Base-by-base conservation (phyloP, 306 rosid genomes). In the Trifolium pratense region DNA sequence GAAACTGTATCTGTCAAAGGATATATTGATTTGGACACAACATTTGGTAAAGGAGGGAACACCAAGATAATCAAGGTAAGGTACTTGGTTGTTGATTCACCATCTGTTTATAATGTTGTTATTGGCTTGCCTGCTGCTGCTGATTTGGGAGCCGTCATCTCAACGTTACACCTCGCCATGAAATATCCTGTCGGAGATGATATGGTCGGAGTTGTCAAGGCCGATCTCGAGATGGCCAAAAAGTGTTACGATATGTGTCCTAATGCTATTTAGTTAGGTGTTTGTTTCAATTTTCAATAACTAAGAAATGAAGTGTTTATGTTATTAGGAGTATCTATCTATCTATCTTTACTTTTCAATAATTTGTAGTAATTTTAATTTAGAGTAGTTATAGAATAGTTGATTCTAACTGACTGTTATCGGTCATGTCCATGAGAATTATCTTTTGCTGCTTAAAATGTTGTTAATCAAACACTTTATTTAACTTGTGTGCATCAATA, bases 161-260 rank as follows among this genome's bases (percentile, higher is more conserved):
- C 62, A 6, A 4, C n/a, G 5, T 0, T 29, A 5, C 36, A 11
- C 31, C 62, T 23, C 36, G 25, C 62, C 16, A 12, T 56, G 17
- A 56, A 56, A 25, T 56, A 56, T 29, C 62, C 62, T 14, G 14
- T 12, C 34, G 34, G 34, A 10, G 32, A 56, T 23, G 62, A 9
- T 23, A 56, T 4, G 62, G 62, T 56, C 3, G 40, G 65, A 26
- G 65, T 59, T 3, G 37, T 59, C 39, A 59, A 59, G 12, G 65
- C 65, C 2, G 65, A 59, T 5, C 3, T 59, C 1, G 65, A 59
- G 10, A 59, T 29, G 40, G 65, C 65, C 4, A 29, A 31, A 59
- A 3, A 26, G 10, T 59, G 65, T 31, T 59, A 52, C 4, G 13
- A 52, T 18, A 52, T 17, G 58, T 52, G 58, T 10, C n/a, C 48